Evolutionary conservation across 306 rosid genomes (phyloP).

Genomic region (Sphenostylis stenocarpa): DNA sequence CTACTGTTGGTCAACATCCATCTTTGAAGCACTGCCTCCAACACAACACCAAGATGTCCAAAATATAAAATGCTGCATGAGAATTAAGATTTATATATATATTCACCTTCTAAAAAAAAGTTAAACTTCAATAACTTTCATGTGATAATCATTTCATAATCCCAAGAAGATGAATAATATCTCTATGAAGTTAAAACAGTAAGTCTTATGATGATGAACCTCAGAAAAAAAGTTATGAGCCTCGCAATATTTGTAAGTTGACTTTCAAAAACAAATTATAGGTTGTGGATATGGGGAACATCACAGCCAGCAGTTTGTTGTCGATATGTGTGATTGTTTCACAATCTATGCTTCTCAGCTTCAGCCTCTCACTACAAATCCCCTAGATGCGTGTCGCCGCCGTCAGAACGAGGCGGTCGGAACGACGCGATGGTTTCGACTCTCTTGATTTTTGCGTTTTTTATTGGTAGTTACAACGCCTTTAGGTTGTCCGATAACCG

Average conservation of each 20-base stretch:
- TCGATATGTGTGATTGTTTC: neutral
- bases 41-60: neutral
- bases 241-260: no score
- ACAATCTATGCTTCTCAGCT: neutral
- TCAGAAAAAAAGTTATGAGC: no score
- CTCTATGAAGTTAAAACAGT: neutral
- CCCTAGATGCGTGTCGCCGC: neutral
- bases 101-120: no score
- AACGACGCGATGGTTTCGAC: no score
- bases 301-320: neutral
- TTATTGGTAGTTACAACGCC: no score
- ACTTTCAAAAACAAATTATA: neutral
- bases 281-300: neutral
- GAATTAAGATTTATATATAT: neutral
- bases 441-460: no score
- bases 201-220: neutral
- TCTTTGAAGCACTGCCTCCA: neutral
- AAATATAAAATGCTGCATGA: neutral
- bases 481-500: no score
- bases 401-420: no score
- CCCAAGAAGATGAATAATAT: neutral
- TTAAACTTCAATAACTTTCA: no score
- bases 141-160: no score
- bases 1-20: neutral
- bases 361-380: neutral